phyloP scores from a whole-genome alignment of 2,329 filamentous ascomycete species.

The Fusarium sp. region DNA sequence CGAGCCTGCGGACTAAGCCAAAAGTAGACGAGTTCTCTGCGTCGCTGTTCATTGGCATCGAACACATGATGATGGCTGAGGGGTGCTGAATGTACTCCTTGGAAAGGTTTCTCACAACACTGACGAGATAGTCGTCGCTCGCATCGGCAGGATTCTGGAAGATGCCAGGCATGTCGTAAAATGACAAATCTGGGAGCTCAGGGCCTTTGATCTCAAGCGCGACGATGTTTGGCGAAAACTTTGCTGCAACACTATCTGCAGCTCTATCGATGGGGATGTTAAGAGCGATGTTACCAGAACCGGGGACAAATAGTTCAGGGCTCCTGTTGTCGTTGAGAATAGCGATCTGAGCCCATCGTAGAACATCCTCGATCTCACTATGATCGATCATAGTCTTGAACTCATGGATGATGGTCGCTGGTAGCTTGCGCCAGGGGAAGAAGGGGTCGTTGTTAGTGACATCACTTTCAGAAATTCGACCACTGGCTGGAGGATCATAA shows the following conservation, averaged over 20 bases:
- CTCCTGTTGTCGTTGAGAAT: constrained; percentile 75
- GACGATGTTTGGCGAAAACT: constrained; percentile 87
- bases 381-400: constrained; percentile 76
- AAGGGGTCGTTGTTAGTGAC: constrained; percentile 68
- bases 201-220: constrained; percentile 81
- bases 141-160: constrained; percentile 77
- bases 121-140: constrained; percentile 76
- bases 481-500: constrained; percentile 60
- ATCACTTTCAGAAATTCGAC: constrained; percentile 59
- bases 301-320: constrained; percentile 67
- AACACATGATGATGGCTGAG: constrained; percentile 82
- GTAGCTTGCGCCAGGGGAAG: constrained; percentile 73
- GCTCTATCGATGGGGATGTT: constrained; percentile 54
- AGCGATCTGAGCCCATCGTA: constrained; percentile 82
- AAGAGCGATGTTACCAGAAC: constrained; percentile 58
- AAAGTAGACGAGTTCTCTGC: constrained; percentile 81
- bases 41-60: constrained; percentile 82
- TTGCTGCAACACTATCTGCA: constrained; percentile 64
- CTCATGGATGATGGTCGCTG: constrained; percentile 60
- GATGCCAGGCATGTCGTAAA: constrained; percentile 88
- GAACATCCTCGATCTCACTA: constrained; percentile 72
- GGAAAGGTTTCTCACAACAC: constrained; percentile 78
- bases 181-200: constrained; percentile 78
- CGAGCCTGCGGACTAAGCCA: constrained; percentile 69
- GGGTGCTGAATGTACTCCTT: constrained; percentile 76